phyloP scores from a whole-genome alignment of 305 asterid species.

The Galium porrigens region DNA sequence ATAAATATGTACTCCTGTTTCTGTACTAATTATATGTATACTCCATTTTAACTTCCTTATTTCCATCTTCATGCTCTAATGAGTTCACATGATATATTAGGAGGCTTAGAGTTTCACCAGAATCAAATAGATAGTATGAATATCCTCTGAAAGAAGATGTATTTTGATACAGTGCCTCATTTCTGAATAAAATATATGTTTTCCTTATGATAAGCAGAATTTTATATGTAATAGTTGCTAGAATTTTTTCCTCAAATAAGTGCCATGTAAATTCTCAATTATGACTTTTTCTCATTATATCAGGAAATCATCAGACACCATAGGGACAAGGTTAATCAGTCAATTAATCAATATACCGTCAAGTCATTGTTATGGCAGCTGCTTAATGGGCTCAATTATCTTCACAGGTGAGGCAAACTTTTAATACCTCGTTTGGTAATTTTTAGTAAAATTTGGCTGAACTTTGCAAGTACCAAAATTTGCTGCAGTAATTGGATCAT shows the following conservation, averaged over 20 bases:
- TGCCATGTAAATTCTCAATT: background rate
- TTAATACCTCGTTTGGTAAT: slow-evolving; percentile 9
- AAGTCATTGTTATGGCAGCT: slow-evolving; percentile 97
- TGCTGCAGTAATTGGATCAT: slow-evolving; percentile 89
- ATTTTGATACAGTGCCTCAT: background rate
- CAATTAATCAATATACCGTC: slow-evolving; percentile 61
- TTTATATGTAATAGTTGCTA: background rate
- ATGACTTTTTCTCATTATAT: slow-evolving; percentile 1
- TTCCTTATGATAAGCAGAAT: background rate
- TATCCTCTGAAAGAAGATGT: background rate
- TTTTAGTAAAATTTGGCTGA: background rate
- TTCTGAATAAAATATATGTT: background rate
- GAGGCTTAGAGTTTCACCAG: background rate
- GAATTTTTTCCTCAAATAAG: background rate
- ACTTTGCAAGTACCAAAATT: slow-evolving; percentile 1
- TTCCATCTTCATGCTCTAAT: background rate
- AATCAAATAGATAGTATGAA: background rate
- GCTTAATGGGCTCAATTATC: slow-evolving; percentile 89
- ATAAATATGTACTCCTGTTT: no score
- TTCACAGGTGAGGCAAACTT: slow-evolving; percentile 55
- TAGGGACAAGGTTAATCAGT: slow-evolving; percentile 89
- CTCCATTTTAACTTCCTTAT: background rate
- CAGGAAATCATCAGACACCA: slow-evolving; percentile 95
- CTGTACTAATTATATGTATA: background rate
- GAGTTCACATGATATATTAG: background rate